Conservation (phyloP, 345 rosid genomes). For the Linum tenue region DNA sequence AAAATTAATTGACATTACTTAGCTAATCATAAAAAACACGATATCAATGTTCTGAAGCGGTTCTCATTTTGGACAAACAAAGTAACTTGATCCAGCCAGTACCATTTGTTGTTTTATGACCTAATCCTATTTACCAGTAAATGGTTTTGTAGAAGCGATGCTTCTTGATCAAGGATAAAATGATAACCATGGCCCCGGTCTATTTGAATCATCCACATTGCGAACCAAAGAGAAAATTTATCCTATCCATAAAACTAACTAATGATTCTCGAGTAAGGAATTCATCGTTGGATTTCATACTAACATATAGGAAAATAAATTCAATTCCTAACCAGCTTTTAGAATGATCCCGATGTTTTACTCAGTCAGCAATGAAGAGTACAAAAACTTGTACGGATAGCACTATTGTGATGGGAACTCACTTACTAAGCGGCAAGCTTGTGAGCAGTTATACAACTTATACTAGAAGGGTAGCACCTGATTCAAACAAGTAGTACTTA, state of each 20-base stretch:
- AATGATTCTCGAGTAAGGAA: neutral
- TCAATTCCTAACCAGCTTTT: neutral
- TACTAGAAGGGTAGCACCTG: too few species aligned
- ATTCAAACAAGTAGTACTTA: too few species aligned
- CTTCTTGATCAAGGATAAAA: neutral
- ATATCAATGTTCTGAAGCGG: neutral
- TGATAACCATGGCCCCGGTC: neutral
- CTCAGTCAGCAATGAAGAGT: too few species aligned
- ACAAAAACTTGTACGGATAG: neutral
- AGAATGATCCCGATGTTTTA: neutral
- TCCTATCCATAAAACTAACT: neutral
- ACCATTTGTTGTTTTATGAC: neutral
- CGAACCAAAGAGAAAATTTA: neutral
- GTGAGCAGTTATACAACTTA: too few species aligned
- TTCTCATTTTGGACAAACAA: neutral
- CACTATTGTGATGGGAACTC: neutral
- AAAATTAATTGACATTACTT: constrained; percentile 6
- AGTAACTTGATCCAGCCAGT: neutral
- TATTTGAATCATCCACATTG: neutral
- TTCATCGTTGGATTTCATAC: too few species aligned
- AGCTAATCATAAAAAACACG: neutral
- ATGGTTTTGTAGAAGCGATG: neutral
- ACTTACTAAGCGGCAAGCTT: too few species aligned
- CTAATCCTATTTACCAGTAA: neutral
- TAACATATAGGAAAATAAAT: neutral